phyloP scores from a whole-genome alignment of 257 asterid genomes.

The Fraxinus pennsylvanica region DNA sequence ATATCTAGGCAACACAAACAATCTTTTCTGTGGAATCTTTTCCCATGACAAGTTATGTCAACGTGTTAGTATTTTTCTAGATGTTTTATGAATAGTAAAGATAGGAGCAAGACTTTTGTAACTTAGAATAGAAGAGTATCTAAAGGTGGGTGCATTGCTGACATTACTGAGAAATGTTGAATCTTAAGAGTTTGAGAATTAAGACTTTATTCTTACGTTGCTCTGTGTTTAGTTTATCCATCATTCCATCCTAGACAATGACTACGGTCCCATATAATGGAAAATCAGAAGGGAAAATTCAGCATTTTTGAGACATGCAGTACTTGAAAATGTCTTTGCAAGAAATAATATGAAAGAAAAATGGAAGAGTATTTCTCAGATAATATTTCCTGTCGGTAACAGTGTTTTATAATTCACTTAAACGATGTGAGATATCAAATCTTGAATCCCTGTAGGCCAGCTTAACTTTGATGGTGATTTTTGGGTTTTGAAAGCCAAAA shows the following conservation, averaged over 20 bases:
- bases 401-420: neutral
- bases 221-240: neutral
- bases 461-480: neutral
- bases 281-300: neutral
- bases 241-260: neutral
- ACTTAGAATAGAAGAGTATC: neutral
- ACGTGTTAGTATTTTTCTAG: neutral
- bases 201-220: neutral
- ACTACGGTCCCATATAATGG: neutral
- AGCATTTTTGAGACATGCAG: neutral
- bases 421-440: neutral
- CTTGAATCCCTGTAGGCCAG: neutral
- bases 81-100: neutral
- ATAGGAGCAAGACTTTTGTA: neutral
- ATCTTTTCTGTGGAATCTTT: neutral
- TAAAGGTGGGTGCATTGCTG: neutral
- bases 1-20: neutral
- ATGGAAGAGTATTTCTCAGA: neutral
- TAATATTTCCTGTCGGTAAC: neutral
- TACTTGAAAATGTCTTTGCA: neutral
- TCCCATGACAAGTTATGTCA: neutral
- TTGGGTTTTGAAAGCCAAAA: neutral
- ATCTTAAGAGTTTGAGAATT: neutral
- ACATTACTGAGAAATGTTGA: neutral
- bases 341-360: neutral